Evolutionary conservation across 2,329 filamentous ascomycete genomes (phyloP).

Genomic region (Cadophora luteo-olivacea): DNA sequence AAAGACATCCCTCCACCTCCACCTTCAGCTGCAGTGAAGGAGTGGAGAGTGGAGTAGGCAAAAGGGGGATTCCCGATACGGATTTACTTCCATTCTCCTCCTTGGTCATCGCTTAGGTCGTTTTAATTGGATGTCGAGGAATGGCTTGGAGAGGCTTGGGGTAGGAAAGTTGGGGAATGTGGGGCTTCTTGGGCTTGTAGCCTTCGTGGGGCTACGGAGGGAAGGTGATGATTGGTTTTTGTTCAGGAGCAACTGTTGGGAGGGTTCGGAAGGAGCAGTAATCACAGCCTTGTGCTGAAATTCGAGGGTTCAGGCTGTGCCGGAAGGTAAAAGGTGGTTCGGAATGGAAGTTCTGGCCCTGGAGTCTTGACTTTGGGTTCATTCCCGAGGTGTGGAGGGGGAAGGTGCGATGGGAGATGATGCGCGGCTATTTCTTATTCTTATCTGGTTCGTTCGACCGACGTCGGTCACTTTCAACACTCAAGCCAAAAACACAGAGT

Average conservation of each 20-base stretch:
- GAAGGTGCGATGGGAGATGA: neutral
- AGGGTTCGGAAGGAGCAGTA: neutral
- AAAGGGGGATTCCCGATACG: conserved; percentile 4
- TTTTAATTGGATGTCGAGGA: neutral
- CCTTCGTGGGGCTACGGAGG: conserved; percentile 16
- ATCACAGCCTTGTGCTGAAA: neutral
- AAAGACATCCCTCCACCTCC: neutral
- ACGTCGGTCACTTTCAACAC: no score
- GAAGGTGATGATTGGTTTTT: neutral
- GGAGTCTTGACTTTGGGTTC: neutral
- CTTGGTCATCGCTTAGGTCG: neutral
- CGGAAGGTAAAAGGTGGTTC: neutral
- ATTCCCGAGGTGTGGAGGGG: neutral
- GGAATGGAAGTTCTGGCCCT: no score
- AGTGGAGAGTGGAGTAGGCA: neutral
- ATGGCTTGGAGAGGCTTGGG: neutral
- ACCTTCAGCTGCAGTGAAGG: no score
- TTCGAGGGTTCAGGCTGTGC: neutral
- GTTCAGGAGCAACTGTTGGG: neutral
- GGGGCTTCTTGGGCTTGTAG: neutral
- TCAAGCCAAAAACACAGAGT: no score
- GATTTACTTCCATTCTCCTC: neutral
- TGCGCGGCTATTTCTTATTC: neutral
- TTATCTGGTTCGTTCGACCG: neutral
- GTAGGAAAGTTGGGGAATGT: neutral